Evolutionary conservation across 2,329 filamentous ascomycete species (phyloP), one percentile per base, ranked within the genome.

Genomic region (Sphaerulina vaccinii): DNA sequence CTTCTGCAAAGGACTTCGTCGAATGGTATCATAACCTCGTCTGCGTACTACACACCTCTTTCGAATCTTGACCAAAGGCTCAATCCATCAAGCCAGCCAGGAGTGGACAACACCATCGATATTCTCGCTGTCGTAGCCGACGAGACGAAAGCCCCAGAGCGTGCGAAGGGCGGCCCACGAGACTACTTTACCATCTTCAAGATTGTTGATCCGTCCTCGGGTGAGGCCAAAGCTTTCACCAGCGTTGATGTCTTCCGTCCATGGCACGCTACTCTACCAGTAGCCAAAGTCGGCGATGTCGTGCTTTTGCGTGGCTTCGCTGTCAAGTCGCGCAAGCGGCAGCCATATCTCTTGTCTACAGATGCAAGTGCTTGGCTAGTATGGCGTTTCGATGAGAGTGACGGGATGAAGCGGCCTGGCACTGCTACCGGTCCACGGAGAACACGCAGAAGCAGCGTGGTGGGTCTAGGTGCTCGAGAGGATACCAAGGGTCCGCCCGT

Each of bases 361-460:
- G 73, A 75, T 5, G 68, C 71, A 41, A 74, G 72, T 47, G 67
- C 66, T 2, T 79, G 75, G 75, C 75, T 73, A 51, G 75, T 77
- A 2, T 78, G 75, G 73, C 63, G 71, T 3, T 57, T 58, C 21
- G 48, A 42, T 13, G 56, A 65, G 52, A 35, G 57, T 61, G 67
- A 65, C 0, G 50, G 44, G 8, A 62, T 62, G 42, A 55, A 53
- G 41, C 53, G 51, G n/a, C 51, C 51, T n/a, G 46, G 46, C 9
- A 45, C 32, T 21, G 46, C 39, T 15, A 46, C 21, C 13, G 49
- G 54, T 19, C 67, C 62, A 48, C 67, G 64, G 32, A 68, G 68
- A 29, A 37, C 65, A 16, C 55, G 57, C 52, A 38, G 51, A 13
- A 40, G 42, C 6, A 51, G 46, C 58, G 56, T 57, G 57, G 60